A percentile compares a stretch with the other conserved stretches of the same genome.
Conservation (phyloP, 2,329 filamentous ascomycete genomes). For the Bipolaris cookei region DNA sequence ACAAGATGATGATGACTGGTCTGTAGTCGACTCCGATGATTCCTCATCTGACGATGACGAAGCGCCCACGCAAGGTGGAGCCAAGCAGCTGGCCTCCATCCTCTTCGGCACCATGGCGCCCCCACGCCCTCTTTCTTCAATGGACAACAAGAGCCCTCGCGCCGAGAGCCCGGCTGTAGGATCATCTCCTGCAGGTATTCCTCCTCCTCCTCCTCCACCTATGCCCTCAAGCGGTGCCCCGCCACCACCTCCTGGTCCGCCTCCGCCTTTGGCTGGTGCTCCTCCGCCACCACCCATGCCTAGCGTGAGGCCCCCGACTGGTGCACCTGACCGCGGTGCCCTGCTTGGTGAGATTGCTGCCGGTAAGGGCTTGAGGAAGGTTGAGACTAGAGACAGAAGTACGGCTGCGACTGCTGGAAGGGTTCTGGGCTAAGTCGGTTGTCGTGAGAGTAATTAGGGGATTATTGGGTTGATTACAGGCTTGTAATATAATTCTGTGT, state of each 20-base stretch:
- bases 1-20: conserved; percentile 79
- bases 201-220: conserved; percentile 61
- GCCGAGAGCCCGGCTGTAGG: conserved; percentile 52
- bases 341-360: conserved; percentile 83
- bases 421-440: conserved; percentile 55
- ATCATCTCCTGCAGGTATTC: conserved; percentile 51
- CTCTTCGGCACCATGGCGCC: conserved; percentile 97
- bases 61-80: conserved; percentile 79
- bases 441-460: conserved; percentile 1
- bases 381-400: conserved; percentile 87
- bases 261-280: conserved; percentile 51
- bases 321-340: conserved; percentile 56
- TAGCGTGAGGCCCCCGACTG: conserved; percentile 38
- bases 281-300: conserved; percentile 55
- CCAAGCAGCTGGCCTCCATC: conserved; percentile 91
- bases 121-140: conserved; percentile 82
- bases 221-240: conserved; percentile 54
- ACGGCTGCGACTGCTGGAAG: conserved; percentile 73
- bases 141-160: conserved; percentile 69
- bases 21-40: conserved; percentile 75
- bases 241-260: conserved; percentile 57
- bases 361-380: conserved; percentile 82
- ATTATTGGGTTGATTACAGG: background rate
- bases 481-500: conserved; percentile 8
- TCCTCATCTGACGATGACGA: conserved; percentile 73